Evolutionary conservation across 495 filamentous ascomycete genomes (phyloP), one percentile per base, ranked within the genome.

Genomic region (Aspergillus olivimuriae): DNA sequence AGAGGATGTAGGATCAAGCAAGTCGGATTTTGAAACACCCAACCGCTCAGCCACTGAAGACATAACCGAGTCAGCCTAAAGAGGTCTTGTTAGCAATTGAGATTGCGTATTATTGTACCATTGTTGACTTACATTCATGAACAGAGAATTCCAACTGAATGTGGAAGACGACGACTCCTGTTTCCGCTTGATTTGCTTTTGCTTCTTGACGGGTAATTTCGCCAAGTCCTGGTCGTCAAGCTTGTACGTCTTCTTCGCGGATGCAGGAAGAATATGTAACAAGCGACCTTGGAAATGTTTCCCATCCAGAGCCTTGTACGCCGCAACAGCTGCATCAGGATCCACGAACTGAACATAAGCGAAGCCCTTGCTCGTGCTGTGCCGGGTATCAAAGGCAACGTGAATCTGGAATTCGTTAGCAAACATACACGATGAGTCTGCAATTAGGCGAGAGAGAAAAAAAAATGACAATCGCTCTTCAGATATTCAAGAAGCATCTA

Each of bases 111-210:
- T 6, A n/a, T 32, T 2, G 12, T 12, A 9, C 5, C 11, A 9
- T 33, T 3, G 14, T 41, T 19, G 43, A 67, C 74, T 68, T 68
- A 94, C 87, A 63, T 83, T 96, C 89, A 98, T 92, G 62, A 92
- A 97, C 34, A 98, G 70, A 12, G 89, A 89, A 68, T 97, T 98
- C 94, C 92, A 98, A 59, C 86, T 95, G 64, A 95, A 95, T 8
- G 77, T 77, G 6, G 75, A 81, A 5, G 81, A 81, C 11, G 86
- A 75, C 19, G 89, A 84, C 42, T 86, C 80, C 30, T 79, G 70
- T 61, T 85, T 94, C 47, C 83, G 83, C 66, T 85, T 89, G 34
- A 97, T 81, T 49, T 91, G 75, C 49, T 84, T 87, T 62, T 96
- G 92, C 56, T 95, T 94, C 60, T 95, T 96, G 43, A 96, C 70